phyloP scores from a whole-genome alignment of 202 grass and related monocot species.

The Panicum hallii region DNA sequence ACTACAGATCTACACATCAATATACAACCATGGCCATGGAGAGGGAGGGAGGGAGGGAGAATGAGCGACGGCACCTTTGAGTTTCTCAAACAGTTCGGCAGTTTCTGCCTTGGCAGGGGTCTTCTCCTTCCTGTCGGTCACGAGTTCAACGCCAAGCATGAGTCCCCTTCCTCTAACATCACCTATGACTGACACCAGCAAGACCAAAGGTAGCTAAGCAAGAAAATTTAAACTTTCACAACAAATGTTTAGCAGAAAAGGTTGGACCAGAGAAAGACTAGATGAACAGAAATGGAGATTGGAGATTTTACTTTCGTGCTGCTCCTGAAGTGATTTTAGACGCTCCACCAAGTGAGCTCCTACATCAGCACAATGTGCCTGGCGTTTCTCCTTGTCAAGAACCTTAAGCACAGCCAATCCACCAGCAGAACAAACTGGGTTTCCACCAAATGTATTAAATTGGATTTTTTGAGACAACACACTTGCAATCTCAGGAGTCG shows the following conservation, averaged over 20 bases:
- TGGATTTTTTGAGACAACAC: conserved; percentile 91
- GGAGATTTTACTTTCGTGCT: conserved; percentile 78
- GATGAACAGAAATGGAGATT: neutral
- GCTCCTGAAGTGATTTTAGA: conserved; percentile 82
- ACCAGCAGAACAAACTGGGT: conserved; percentile 95
- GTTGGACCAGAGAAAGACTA: neutral
- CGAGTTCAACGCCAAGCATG: conserved; percentile 96
- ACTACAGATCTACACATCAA: neutral
- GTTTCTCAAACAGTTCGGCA: conserved; percentile 79
- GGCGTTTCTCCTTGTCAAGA: conserved; percentile 94
- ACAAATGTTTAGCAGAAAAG: conserved; percentile 22
- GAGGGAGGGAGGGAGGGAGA: neutral
- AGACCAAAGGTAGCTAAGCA: neutral
- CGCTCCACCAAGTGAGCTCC: conserved; percentile 83
- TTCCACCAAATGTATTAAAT: conserved; percentile 96
- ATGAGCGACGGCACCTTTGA: conserved; percentile 62
- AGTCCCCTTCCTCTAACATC: conserved; percentile 97
- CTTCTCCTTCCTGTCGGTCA: conserved; percentile 84
- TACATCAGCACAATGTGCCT: conserved; percentile 79
- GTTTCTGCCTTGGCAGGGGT: conserved; percentile 90
- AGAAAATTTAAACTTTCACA: neutral
- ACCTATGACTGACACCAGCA: conserved; percentile 75
- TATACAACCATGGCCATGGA: neutral
- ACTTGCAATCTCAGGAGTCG: conserved; percentile 86
- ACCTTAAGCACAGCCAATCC: conserved; percentile 90